A percentile compares a stretch with the other conserved stretches of the same genome.
These are phyloP conservation scores for Penicillium sp. DNA, from an alignment of 2,329 filamentous ascomycete genomes.

Conservation along the genomic window DNA sequence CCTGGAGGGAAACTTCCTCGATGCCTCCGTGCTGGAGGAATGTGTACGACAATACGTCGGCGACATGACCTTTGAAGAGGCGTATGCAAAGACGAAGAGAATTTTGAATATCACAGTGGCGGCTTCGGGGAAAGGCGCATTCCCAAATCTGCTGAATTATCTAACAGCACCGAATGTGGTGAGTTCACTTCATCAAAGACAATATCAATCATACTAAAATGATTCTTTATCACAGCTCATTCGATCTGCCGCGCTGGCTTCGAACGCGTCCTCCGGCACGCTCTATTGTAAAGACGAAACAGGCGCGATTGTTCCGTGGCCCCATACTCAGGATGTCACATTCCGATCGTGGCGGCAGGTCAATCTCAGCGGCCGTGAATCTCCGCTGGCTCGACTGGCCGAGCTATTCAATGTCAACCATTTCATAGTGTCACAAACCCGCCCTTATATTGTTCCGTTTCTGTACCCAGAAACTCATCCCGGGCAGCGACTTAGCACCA, in stretches of 20 bases:
- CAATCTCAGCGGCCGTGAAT: conserved; percentile 63
- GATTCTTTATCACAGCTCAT: conserved; percentile 53
- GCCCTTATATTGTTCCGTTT: conserved; percentile 85
- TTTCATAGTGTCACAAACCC: conserved; percentile 88
- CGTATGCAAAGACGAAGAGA: conserved; percentile 77
- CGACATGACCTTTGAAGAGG: conserved; percentile 89
- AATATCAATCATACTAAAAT: background rate
- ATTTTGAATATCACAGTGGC: conserved; percentile 90
- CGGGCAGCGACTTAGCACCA: conserved; percentile 54
- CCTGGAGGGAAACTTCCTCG: conserved; percentile 75
- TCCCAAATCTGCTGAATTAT: conserved; percentile 85
- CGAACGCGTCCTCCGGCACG: conserved; percentile 51
- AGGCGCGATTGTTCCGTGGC: conserved; percentile 71
- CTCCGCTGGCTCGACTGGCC: conserved; percentile 66
- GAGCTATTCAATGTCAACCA: conserved; percentile 92
- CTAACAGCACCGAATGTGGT: conserved; percentile 90
- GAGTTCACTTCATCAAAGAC: conserved; percentile 38
- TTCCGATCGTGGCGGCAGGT: conserved; percentile 67
- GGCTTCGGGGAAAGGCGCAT: conserved; percentile 66
- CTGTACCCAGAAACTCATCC: conserved; percentile 76
- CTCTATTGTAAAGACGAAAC: conserved; percentile 75
- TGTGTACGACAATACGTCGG: conserved; percentile 82
- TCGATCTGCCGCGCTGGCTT: conserved; percentile 42
- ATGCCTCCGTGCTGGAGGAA: conserved; percentile 75
- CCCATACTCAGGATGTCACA: conserved; percentile 55